Percentiles rank a stretch among this genome's conserved stretches.
These are phyloP conservation scores for Stachybotrys chlorohalonatus DNA, from an alignment of 2,329 filamentous ascomycete genomes.

Conservation along the genomic window DNA sequence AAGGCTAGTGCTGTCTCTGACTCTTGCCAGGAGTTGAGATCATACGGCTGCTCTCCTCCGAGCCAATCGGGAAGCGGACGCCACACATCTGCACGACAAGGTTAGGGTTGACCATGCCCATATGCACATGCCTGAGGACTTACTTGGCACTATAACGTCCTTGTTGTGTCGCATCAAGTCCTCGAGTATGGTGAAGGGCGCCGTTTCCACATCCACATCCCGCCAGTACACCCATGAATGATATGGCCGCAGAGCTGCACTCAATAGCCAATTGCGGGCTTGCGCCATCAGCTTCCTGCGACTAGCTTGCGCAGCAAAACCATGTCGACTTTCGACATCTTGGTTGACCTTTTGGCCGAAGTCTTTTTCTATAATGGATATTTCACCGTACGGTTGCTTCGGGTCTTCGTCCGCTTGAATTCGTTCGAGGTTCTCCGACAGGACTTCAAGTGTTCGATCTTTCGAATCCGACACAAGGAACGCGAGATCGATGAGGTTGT, in stretches of 20 bases:
- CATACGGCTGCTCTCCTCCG: conserved; percentile 95
- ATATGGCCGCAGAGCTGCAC: conserved; percentile 83
- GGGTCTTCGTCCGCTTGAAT: conserved; percentile 74
- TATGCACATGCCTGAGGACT: conserved; percentile 32
- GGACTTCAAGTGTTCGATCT: conserved; percentile 71
- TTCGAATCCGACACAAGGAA: conserved; percentile 98
- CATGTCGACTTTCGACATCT: conserved; percentile 94
- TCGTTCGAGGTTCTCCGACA: conserved; percentile 66
- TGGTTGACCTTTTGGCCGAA: conserved; percentile 98
- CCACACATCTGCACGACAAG: conserved; percentile 69
- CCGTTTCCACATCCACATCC: conserved; percentile 96
- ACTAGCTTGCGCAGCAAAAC: conserved; percentile 90
- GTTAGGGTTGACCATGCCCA: conserved; percentile 11
- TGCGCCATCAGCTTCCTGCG: conserved; percentile 96
- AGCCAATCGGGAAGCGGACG: conserved; percentile 98
- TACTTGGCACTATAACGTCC: conserved; percentile 96
- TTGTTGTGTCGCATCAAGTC: conserved; percentile 99
- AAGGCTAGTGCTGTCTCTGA: conserved; percentile 92
- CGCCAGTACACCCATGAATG: conserved; percentile 99
- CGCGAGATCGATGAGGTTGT: conserved; percentile 90
- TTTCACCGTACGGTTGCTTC: conserved; percentile 82
- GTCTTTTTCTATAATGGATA: conserved; percentile 96
- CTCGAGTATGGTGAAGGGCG: conserved; percentile 91
- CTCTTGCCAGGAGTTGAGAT: conserved; percentile 98
- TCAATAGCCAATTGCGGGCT: conserved; percentile 93